Evolutionary conservation across 2,329 filamentous ascomycete genomes (phyloP), one percentile per base, ranked within the genome.

Genomic region (Aspergillus quadrilineatus): DNA sequence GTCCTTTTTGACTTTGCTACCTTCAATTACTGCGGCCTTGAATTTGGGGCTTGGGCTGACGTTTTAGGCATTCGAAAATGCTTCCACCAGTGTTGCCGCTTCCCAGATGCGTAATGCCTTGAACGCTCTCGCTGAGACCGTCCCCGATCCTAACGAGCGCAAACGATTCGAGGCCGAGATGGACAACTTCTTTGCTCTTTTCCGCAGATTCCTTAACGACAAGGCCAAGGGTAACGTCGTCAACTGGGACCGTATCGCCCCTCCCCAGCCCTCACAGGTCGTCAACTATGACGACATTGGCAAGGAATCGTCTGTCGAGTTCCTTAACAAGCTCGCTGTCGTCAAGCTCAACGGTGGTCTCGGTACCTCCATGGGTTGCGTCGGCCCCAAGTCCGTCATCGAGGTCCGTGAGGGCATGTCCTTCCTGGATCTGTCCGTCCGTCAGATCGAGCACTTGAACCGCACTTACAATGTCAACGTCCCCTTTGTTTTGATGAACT

Each of bases 401-500:
- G 94, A 99, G 78, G 94, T 99, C 74, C 92, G 94, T 79, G 94
- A 99, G 70, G 94, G 94, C 85, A 99, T 97, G 94, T 99, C 94
- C 69, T 99, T 99, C 88, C 85, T 99, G 66, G 94, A 99, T 79
- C 85, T 99, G 69, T 97, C 94, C 17, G 94, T 99, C 69, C 90
- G 94, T 71, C 94, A 99, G 84, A 96, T 99, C 73, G 94, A 99
- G 82, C 95, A 92, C 83, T 88, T 99, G 68, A 99, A 99, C 88
- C 89, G 92, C 77, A 97, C 92, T 64, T 97, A 97, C 82, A 85
- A 89, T 68, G 91, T 95, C 77, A 97, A 97, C 75, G 94, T 99
- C 34, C 94, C 94, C 48, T 97, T 99, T 78, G 87, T 99, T 66
- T 88, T 99, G 69, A 99, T 99, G 94, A 99, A 99, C 88, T 97